Percentiles rank a stretch among this genome's conserved stretches.
phyloP scores from a whole-genome alignment of 257 asterid genomes.

The Gentiana macrophylla region DNA sequence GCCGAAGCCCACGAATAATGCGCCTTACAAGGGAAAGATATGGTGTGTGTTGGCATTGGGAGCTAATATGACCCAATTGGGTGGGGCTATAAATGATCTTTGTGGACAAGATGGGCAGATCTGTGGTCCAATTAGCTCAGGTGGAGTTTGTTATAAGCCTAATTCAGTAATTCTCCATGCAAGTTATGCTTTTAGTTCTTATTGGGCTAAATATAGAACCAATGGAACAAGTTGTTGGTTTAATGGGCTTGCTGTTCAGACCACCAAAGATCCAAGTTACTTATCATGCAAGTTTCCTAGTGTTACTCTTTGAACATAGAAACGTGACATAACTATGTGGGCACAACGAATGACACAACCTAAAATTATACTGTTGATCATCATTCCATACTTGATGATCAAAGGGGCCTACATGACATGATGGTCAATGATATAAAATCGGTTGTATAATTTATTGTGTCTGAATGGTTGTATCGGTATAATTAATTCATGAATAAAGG shows the following conservation, averaged over 20 bases:
- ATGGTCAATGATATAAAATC: no score
- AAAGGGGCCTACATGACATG: no score
- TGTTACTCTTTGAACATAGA: neutral
- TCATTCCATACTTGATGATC: no score
- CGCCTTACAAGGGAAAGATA: constrained; percentile 49
- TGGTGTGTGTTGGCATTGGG: constrained; percentile 55
- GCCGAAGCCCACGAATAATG: constrained; percentile 33
- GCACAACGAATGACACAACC: no score
- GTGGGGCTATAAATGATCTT: constrained; percentile 20
- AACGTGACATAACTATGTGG: no score
- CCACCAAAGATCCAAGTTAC: constrained; percentile 23
- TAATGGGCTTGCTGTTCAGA: constrained; percentile 24
- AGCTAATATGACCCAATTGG: constrained; percentile 17
- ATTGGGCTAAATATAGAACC: constrained; percentile 38
- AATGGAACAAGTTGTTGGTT: constrained; percentile 18
- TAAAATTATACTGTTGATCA: neutral
- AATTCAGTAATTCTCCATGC: constrained; percentile 42
- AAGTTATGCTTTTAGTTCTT: constrained; percentile 68
- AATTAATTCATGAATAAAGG: no score
- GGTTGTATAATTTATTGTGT: no score
- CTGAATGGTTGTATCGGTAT: no score
- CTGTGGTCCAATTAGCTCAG: constrained; percentile 49
- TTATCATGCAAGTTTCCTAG: constrained; percentile 12
- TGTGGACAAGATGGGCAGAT: constrained; percentile 37
- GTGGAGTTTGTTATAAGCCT: constrained; percentile 47